Evolutionary conservation across 805 yeast species (phyloP).

Genomic region (Candida vaughaniae): DNA sequence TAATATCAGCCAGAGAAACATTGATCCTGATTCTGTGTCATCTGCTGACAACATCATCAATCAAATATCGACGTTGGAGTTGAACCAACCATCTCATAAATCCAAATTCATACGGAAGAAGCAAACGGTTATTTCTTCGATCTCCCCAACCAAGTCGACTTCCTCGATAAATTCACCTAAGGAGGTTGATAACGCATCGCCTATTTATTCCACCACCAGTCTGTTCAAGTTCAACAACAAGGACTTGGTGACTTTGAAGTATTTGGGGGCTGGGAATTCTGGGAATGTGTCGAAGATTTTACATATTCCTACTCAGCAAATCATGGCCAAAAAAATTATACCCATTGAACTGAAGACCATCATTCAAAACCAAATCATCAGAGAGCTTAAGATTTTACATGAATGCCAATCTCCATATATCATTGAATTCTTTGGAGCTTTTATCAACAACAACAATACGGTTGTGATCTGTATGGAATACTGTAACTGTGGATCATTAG

Average conservation of each 20-base stretch:
- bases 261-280: conserved; percentile 89
- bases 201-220: conserved; percentile 32
- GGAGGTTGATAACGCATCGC: conserved; percentile 16
- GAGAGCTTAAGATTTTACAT: conserved; percentile 88
- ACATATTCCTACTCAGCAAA: conserved; percentile 83
- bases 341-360: conserved; percentile 79
- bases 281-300: conserved; percentile 88
- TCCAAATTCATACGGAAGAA: conserved; percentile 24
- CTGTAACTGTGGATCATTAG: conserved; percentile 92
- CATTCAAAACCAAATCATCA: conserved; percentile 76
- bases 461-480: conserved; percentile 94
- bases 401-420: conserved; percentile 84
- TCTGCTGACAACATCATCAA: conserved; percentile 23
- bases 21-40: conserved; percentile 24
- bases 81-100: conserved; percentile 11
- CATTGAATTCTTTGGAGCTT: conserved; percentile 90
- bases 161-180: conserved; percentile 13
- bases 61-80: conserved; percentile 27
- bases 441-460: conserved; percentile 58
- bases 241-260: conserved; percentile 72
- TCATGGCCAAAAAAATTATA: conserved; percentile 88
- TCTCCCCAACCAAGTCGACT: conserved; percentile 39
- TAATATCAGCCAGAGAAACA: conserved; percentile 18
- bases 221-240: conserved; percentile 37
- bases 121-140: conserved; percentile 42